phyloP scores from a whole-genome alignment of 73 alveolate species.

The Paramecium pentaurelia region DNA sequence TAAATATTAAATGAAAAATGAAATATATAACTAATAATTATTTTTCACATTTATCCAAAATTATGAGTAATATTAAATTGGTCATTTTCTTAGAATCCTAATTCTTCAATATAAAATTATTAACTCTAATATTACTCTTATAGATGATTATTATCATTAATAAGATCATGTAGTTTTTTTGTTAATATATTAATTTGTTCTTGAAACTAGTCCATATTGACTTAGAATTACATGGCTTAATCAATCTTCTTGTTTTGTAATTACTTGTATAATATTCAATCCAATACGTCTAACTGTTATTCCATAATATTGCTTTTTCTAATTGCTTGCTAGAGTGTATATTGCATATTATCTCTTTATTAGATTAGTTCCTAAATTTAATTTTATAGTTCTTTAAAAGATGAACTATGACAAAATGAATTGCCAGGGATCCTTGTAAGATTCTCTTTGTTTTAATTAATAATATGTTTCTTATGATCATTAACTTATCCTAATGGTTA shows the following conservation, averaged over 20 bases:
- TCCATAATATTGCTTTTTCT: background rate
- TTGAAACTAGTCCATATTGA: background rate
- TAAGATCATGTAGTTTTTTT: background rate
- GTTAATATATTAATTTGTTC: background rate
- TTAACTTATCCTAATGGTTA: background rate
- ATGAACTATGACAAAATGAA: background rate
- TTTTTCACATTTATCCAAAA: background rate
- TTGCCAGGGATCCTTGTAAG: background rate
- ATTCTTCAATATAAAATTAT: background rate
- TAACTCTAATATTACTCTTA: background rate
- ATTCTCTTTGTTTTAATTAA: background rate
- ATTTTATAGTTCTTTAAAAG: background rate
- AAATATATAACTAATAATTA: background rate
- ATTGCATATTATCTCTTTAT: background rate
- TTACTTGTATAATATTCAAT: background rate
- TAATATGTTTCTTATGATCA: background rate
- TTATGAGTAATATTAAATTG: background rate
- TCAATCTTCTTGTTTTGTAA: background rate
- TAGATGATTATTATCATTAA: background rate
- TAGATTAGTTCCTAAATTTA: background rate
- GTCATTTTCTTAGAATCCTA: background rate
- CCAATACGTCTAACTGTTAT: background rate
- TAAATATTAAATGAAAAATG: background rate
- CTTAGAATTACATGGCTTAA: background rate
- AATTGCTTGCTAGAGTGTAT: background rate